Percentiles rank a stretch among this genome's conserved stretches.
phyloP scores from a whole-genome alignment of 2,329 filamentous ascomycete genomes.

The Chrysosporium keratinophilum region DNA sequence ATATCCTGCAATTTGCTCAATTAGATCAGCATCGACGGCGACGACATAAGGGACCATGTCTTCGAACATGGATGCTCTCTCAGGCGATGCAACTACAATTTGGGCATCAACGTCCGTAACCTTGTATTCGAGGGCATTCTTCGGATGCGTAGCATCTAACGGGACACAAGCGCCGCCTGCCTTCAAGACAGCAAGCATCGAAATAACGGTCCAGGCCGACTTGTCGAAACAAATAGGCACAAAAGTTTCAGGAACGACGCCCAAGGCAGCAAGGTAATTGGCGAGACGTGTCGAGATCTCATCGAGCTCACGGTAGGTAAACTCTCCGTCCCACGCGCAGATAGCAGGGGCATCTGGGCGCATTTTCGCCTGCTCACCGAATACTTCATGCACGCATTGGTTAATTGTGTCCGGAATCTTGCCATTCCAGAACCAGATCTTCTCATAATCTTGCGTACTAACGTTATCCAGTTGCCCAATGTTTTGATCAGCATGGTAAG shows the following conservation, averaged over 20 bases:
- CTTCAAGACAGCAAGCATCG: constrained; percentile 18
- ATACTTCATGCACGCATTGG: constrained; percentile 24
- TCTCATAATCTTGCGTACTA: constrained; percentile 28
- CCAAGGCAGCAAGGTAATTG: constrained; percentile 13
- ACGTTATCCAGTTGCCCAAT: constrained; percentile 30
- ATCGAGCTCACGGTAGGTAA: constrained; percentile 18
- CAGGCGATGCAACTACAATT: constrained; percentile 32
- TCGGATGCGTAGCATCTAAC: constrained; percentile 24
- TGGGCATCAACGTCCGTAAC: constrained; percentile 32
- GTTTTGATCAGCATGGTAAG: constrained; percentile 26
- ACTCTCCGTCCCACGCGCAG: constrained; percentile 20
- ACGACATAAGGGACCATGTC: constrained; percentile 34
- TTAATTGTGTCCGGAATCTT: constrained; percentile 19
- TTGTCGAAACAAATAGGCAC: constrained; percentile 18
- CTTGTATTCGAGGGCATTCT: constrained; percentile 30
- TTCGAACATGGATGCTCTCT: constrained; percentile 32
- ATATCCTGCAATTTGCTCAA: constrained; percentile 6
- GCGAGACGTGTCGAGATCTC: constrained; percentile 18
- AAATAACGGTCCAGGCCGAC: constrained; percentile 17
- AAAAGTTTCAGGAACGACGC: constrained; percentile 14
- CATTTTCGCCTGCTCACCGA: constrained; percentile 21
- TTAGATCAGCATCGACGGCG: constrained; percentile 20
- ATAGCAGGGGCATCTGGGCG: constrained; percentile 19
- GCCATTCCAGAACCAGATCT: constrained; percentile 26
- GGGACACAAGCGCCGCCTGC: constrained; percentile 17